Conservation (phyloP, 169 alveolate species). For the Cryptosporidium viatorum region DNA sequence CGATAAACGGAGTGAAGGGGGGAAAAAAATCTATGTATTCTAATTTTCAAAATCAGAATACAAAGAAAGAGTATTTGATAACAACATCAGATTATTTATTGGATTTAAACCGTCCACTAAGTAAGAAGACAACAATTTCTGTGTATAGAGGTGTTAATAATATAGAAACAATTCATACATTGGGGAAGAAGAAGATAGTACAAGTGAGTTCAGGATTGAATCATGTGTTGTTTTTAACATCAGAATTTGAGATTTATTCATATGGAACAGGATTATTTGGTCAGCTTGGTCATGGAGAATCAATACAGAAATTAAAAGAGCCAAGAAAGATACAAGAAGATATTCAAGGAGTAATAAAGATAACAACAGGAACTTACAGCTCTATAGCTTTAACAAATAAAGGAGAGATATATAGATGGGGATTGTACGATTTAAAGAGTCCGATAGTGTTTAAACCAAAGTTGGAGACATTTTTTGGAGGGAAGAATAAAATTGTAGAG, state of each 20-base stretch:
- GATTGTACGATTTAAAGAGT: constrained; percentile 34
- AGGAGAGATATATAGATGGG: constrained; percentile 71
- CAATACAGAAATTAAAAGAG: constrained; percentile 23
- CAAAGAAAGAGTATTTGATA: constrained; percentile 52
- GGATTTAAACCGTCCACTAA: constrained; percentile 49
- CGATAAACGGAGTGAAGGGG: neutral
- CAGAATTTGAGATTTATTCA: constrained; percentile 28
- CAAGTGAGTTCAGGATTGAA: constrained; percentile 56
- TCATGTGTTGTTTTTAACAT: constrained; percentile 47
- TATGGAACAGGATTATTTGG: constrained; percentile 68
- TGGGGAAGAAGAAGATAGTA: constrained; percentile 29
- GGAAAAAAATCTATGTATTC: constrained; percentile 40
- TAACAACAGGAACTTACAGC: constrained; percentile 31
- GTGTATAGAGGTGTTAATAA: constrained; percentile 26
- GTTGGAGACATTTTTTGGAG: constrained; percentile 22
- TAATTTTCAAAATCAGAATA: constrained; percentile 22
- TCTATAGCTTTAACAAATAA: constrained; percentile 34
- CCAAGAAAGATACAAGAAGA: constrained; percentile 39
- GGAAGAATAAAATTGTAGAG: constrained; percentile 24
- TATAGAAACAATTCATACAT: constrained; percentile 48
- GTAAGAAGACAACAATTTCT: constrained; percentile 22
- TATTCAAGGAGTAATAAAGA: neutral
- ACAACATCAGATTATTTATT: constrained; percentile 66
- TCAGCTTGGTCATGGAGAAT: constrained; percentile 63
- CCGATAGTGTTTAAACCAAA: constrained; percentile 38